Conservation (phyloP, 2,329 filamentous ascomycete genomes). For the Pseudofabraea citricarpa region DNA sequence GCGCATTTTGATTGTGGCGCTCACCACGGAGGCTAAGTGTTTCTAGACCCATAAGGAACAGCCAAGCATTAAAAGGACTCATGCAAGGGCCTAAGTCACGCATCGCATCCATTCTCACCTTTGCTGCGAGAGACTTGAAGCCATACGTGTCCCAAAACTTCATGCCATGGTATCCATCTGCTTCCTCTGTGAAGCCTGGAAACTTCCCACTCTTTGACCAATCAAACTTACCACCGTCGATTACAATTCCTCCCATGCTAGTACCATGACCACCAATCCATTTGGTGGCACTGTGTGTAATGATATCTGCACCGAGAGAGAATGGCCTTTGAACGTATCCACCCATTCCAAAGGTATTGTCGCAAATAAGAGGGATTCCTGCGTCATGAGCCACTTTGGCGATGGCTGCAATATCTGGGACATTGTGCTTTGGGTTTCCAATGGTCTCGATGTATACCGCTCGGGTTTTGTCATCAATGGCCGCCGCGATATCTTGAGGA, state of each 20-base stretch:
- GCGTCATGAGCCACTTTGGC: conserved; percentile 57
- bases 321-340: conserved; percentile 60
- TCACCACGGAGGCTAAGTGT: conserved; percentile 61
- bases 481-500: conserved; percentile 50
- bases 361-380: conserved; percentile 44
- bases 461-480: conserved; percentile 64
- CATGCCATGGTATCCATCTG: conserved; percentile 59
- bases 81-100: conserved; percentile 59
- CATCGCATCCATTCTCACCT: conserved; percentile 62
- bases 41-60: conserved; percentile 62
- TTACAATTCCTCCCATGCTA: conserved; percentile 58
- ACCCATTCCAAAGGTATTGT: conserved; percentile 66
- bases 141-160: conserved; percentile 67
- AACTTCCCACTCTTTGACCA: conserved; percentile 65
- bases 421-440: conserved; percentile 63
- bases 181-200: conserved; percentile 61
- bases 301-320: conserved; percentile 59
- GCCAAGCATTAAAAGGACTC: conserved; percentile 65
- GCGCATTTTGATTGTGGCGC: conserved; percentile 58
- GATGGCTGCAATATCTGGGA: conserved; percentile 62
- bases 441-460: conserved; percentile 65
- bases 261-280: conserved; percentile 69
- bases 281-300: conserved; percentile 59
- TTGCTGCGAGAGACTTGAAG: conserved; percentile 56
- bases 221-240: conserved; percentile 64